Base-by-base conservation (phyloP, 257 asterid genomes). In the Fraxinus pennsylvanica region DNA sequence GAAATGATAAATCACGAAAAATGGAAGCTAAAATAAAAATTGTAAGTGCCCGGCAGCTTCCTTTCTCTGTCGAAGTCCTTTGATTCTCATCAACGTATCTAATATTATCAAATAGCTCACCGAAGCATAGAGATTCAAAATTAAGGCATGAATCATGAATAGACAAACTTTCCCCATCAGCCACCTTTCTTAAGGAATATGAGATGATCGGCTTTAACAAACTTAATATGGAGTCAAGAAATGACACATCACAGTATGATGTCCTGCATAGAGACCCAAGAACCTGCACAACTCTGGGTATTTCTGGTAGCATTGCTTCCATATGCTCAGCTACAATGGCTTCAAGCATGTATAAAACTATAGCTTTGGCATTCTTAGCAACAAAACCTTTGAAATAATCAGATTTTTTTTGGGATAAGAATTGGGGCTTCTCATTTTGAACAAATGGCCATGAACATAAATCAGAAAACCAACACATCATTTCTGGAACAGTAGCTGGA, bases 361-460 rank as follows among this genome's bases (percentile, higher is more conserved):
- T 89, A 68, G 94, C 99, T 88, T 92, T 96, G 30, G 98, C 94
- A 89, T 96, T 96, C 87, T 91, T 93, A 72, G 98, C 93, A 78
- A 85, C 92, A 82, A 87, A 93, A 59, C 99, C 99, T 85, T 89
- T 96, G 77, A 84, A 85, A 87, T 79, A 76, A 80, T 81, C 88
- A 47, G 86, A 77, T 76, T 82, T 85, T 14, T 85, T 79, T 43
- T 77, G 84, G 81, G 77, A 70, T 66, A 72, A 73, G 59, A 72
- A 71, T 71, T 82, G 85, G 81, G 74, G 84, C 76, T 76, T 83
- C 71, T 85, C 87, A 82, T 86, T 86, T 65, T 76, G 92, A 77
- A 87, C 79, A 86, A 93, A 93, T 63, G 98, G 98, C 93, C 91
- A 86, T 38, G 89, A 87, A 87, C 98, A 96, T 75, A 96, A 90